These are phyloP conservation scores for Alternaria metachromatica DNA, from an alignment of 2,329 filamentous ascomycete genomes.

Conservation along the genomic window DNA sequence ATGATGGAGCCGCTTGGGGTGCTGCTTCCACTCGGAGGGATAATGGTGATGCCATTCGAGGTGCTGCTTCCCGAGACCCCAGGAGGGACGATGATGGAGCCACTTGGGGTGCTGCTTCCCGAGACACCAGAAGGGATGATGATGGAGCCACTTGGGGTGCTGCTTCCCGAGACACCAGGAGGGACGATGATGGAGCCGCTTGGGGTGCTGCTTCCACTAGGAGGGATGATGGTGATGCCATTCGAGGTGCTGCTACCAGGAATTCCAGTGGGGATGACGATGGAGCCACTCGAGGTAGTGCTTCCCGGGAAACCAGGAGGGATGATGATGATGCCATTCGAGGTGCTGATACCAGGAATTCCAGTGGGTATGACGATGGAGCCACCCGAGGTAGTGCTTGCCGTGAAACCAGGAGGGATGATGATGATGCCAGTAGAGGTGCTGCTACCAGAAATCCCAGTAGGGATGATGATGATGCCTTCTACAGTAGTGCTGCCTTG, in stretches of 20 bases:
- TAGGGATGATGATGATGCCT: neutral
- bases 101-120: neutral
- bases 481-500: neutral
- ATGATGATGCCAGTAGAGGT: neutral
- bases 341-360: neutral
- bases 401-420: neutral
- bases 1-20: no score
- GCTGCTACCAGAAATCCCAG: neutral
- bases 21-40: no score
- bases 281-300: neutral
- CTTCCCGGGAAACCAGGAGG: neutral
- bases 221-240: neutral
- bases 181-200: neutral
- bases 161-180: neutral
- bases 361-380: neutral
- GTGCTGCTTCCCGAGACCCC: neutral
- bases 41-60: no score
- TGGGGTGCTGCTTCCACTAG: neutral
- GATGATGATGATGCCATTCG: neutral
- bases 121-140: neutral
- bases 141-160: neutral
- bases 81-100: neutral
- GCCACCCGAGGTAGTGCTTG: neutral
- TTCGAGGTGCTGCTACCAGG: neutral
- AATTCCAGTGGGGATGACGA: neutral